Base-by-base conservation (phyloP, 2,329 filamentous ascomycete genomes). In the Pestalotiopsis sp. region DNA sequence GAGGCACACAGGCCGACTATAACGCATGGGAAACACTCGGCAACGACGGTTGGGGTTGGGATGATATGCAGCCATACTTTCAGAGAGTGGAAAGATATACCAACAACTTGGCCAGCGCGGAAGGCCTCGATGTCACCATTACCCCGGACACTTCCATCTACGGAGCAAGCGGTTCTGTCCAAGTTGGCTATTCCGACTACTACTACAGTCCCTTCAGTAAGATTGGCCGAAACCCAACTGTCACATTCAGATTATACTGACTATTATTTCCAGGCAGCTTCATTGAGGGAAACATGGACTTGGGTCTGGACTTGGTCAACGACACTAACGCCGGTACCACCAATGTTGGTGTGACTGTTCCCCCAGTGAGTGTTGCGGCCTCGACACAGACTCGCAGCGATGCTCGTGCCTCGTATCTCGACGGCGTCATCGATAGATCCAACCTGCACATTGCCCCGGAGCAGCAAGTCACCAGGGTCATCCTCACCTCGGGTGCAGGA, bases 51-150 rank as follows among this genome's bases (percentile, higher is more conserved):
- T 82, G 80, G 80, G 75, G 77, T 7, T 82, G 79, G 77, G 67
- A 81, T 3, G 75, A 75, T 12, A 73, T 87, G 23, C 73, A 81
- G 1, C 83, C 80, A 1, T 86, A 85, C 68, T 82, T 86, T 69
- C 77, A 77, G 27, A 85, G 84, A 74, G 81, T 66, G n/a, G 65
- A 66, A 38, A 25, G 27, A 25, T 66, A 60, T 38, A 66, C 65
- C 17, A 31, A 66, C 57, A 66, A 61, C 39, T 45, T 66, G n/a
- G 17, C 31, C 17, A 60, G 65, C 20, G n/a, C 27, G 4, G 52
- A 59, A 39, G 41, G 57, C 7, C 52, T 27, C 17, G 25, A 56
- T 12, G 49, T 66, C 13, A 57, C 23, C 3, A 7, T 66, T 7
- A 57, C 64, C n/a, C 64, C 64, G 9, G 64, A 66, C 36, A 61